phyloP scores from a whole-genome alignment of 768 basidiomycete species.

The Lepiota brunneoincarnata region DNA sequence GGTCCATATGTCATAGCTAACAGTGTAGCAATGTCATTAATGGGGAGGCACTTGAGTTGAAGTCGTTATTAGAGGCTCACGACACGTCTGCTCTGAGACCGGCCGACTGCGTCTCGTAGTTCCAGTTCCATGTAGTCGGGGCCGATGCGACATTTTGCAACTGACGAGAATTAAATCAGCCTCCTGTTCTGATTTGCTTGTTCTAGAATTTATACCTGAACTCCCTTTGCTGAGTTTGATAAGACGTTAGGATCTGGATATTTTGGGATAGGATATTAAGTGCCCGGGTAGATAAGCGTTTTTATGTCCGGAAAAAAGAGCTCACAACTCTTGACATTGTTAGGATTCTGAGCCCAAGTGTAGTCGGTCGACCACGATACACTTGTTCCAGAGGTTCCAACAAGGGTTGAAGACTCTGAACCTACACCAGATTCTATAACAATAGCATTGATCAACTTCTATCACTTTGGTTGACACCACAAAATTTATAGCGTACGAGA shows the following conservation, averaged over 20 bases:
- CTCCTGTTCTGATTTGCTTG: neutral
- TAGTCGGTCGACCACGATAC: constrained; percentile 55
- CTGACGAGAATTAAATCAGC: constrained; percentile 19
- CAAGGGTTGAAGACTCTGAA: constrained; percentile 45
- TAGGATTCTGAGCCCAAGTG: constrained; percentile 48
- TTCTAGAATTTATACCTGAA: constrained; percentile 30
- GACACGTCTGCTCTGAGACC: constrained; percentile 51
- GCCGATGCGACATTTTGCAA: constrained; percentile 39
- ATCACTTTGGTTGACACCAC: neutral
- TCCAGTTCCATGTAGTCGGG: constrained; percentile 52
- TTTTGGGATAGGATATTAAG: too few species aligned
- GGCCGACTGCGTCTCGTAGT: constrained; percentile 38
- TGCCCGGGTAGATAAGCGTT: too few species aligned
- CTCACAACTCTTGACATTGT: constrained; percentile 57
- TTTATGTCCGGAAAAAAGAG: too few species aligned
- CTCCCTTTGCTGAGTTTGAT: constrained; percentile 45
- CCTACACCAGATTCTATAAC: constrained; percentile 36
- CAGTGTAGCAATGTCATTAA: neutral
- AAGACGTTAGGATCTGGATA: constrained; percentile 47
- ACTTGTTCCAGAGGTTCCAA: constrained; percentile 31
- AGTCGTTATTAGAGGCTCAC: neutral
- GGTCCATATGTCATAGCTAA: constrained; percentile 54
- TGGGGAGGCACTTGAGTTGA: neutral
- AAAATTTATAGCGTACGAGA: constrained; percentile 24
- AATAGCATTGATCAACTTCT: neutral